phyloP scores from a whole-genome alignment of 2,329 filamentous ascomycete species.

The Pseudogymnoascus sp. region DNA sequence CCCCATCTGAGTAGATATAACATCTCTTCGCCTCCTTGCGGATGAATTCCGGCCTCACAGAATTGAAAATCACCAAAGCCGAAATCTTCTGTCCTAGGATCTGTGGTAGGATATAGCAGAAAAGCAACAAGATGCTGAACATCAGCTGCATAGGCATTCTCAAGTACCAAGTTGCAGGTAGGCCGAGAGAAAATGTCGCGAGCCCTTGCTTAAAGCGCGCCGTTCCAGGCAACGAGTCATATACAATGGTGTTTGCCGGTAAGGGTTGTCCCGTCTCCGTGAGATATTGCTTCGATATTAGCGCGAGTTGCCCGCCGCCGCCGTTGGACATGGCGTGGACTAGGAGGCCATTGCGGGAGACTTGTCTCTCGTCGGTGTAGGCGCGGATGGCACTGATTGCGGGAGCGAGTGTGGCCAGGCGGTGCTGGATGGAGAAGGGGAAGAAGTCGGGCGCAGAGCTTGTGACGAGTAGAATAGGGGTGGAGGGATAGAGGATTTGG shows the following conservation, averaged over 20 bases:
- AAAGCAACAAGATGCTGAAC: neutral
- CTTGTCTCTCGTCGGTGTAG: neutral
- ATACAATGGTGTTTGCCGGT: neutral
- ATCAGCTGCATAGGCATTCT: neutral
- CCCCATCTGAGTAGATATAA: constrained; percentile 20
- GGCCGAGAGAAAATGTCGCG: neutral
- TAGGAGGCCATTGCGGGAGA: neutral
- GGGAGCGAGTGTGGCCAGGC: neutral
- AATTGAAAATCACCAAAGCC: constrained; percentile 6
- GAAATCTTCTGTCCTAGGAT: constrained; percentile 3
- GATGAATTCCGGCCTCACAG: constrained; percentile 5
- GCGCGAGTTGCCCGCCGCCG: neutral
- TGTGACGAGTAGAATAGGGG: neutral
- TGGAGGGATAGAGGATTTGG: neutral
- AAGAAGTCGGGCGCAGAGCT: constrained; percentile 3
- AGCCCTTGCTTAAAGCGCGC: neutral
- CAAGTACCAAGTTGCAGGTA: constrained; percentile 4
- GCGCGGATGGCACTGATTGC: neutral
- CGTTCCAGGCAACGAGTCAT: constrained; percentile 4
- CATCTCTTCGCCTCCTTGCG: constrained; percentile 16
- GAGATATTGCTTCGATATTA: neutral
- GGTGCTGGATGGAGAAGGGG: neutral
- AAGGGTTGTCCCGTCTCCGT: neutral
- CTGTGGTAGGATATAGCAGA: constrained; percentile 8
- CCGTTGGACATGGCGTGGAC: constrained; percentile 7